Evolutionary conservation across 768 basidiomycete genomes (phyloP).

Genomic region (Suillus luteus): DNA sequence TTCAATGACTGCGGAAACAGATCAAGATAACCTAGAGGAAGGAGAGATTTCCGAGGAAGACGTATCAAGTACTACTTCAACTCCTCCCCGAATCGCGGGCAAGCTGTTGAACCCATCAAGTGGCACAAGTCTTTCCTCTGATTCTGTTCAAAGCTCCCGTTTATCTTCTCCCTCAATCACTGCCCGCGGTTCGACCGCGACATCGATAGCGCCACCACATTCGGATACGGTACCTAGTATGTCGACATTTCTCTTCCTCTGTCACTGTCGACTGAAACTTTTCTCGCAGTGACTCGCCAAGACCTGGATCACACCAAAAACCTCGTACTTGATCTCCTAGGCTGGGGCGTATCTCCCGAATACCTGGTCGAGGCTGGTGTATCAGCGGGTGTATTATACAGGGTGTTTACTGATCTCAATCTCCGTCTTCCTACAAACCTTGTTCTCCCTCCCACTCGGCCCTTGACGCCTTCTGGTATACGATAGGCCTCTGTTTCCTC

Average conservation of each 20-base stretch:
- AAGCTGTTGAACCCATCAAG: neutral
- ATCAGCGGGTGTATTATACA: slow-evolving; percentile 39
- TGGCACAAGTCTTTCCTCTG: neutral
- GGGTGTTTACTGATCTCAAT: slow-evolving; percentile 45
- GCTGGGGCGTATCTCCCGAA: slow-evolving; percentile 54
- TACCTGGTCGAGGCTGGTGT: slow-evolving; percentile 49
- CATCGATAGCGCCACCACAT: neutral
- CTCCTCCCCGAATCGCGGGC: neutral
- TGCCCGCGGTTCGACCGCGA: neutral
- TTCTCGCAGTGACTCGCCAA: slow-evolving; percentile 39
- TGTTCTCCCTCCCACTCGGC: slow-evolving; percentile 4
- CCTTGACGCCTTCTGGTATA: slow-evolving; percentile 1
- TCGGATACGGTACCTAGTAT: slow-evolving; percentile 15
- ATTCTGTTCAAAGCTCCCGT: neutral
- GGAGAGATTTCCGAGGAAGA: slow-evolving; percentile 25
- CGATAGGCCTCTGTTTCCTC: slow-evolving; percentile 6
- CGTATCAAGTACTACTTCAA: slow-evolving; percentile 1
- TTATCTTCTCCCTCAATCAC: neutral
- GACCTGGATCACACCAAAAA: slow-evolving; percentile 46
- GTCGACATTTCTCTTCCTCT: neutral
- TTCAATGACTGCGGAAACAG: slow-evolving; percentile 3
- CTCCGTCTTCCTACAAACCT: slow-evolving; percentile 37
- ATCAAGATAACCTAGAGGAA: slow-evolving; percentile 20
- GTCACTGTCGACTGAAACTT: slow-evolving; percentile 6
- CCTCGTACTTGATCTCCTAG: slow-evolving; percentile 55